Conservation (phyloP, 169 alveolate species). For the Cryptosporidium muris region DNA sequence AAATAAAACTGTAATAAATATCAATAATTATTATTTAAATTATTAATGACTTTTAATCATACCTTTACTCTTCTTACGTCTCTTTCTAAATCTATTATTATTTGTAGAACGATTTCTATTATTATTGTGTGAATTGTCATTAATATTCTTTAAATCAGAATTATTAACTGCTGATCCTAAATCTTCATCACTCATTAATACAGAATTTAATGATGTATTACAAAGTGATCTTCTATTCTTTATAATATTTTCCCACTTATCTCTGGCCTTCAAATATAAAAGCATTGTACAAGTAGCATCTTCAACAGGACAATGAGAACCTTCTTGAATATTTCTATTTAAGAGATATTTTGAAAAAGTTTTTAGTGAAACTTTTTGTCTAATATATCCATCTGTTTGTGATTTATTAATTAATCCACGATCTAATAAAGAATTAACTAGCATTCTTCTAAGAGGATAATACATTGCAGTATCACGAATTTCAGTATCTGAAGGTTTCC, state of each 20-base stretch:
- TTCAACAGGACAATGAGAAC: conserved; percentile 63
- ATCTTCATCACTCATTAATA: neutral
- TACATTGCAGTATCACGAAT: conserved; percentile 60
- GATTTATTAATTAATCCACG: conserved; percentile 11
- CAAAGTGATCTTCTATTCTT: neutral
- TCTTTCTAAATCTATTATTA: neutral
- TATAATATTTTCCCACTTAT: conserved; percentile 38
- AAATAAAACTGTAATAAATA: too few relatives aligned
- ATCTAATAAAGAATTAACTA: conserved; percentile 34
- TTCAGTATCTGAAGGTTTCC: conserved; percentile 58
- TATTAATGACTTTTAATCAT: neutral
- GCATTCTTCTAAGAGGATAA: conserved; percentile 30
- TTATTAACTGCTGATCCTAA: neutral
- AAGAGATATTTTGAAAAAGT: conserved; percentile 21
- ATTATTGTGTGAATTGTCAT: neutral
- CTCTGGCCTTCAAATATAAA: conserved; percentile 57
- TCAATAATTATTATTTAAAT: too few relatives aligned
- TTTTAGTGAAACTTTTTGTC: conserved; percentile 56
- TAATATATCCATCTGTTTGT: conserved; percentile 12
- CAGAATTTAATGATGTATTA: neutral
- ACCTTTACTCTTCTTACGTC: neutral
- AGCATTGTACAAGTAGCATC: conserved; percentile 61
- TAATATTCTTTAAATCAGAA: neutral
- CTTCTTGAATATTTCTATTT: conserved; percentile 42
- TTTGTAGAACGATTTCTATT: neutral